phyloP scores from a whole-genome alignment of 192 early-diverging fungal genomes.

The Linnemannia hyalina region DNA sequence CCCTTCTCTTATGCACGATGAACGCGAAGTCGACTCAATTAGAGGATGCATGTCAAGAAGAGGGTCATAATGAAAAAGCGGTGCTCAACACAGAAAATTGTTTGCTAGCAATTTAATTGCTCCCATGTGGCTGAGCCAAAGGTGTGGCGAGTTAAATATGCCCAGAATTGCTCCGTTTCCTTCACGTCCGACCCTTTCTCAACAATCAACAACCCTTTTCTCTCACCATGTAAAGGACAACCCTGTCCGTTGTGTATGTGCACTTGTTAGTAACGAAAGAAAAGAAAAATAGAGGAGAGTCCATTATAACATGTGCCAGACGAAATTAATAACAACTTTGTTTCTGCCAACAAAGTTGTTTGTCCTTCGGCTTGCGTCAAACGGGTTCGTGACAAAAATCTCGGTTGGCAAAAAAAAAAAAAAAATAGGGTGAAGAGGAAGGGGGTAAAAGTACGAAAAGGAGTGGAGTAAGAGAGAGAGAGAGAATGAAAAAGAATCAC shows the following conservation, averaged over 20 bases:
- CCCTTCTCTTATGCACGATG: not conserved
- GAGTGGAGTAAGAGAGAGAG: not conserved
- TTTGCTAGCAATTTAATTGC: not conserved
- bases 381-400: not conserved
- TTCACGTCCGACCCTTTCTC: not conserved
- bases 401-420: not conserved
- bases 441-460: not conserved
- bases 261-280: not conserved
- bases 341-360: slow-evolving; percentile 16
- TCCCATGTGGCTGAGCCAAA: not conserved
- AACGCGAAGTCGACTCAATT: not conserved
- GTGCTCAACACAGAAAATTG: not conserved
- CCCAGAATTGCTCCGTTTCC: no score
- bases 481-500: not conserved
- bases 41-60: not conserved
- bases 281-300: not conserved
- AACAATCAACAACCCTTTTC: not conserved
- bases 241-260: not conserved
- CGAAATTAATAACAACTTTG: not conserved
- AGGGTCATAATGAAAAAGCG: not conserved
- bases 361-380: not conserved
- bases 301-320: not conserved
- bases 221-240: not conserved
- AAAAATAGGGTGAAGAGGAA: not conserved
- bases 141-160: not conserved